These are phyloP conservation scores for Ochetophila trinervis DNA, from an alignment of 306 rosid species.

Conservation along the genomic window DNA sequence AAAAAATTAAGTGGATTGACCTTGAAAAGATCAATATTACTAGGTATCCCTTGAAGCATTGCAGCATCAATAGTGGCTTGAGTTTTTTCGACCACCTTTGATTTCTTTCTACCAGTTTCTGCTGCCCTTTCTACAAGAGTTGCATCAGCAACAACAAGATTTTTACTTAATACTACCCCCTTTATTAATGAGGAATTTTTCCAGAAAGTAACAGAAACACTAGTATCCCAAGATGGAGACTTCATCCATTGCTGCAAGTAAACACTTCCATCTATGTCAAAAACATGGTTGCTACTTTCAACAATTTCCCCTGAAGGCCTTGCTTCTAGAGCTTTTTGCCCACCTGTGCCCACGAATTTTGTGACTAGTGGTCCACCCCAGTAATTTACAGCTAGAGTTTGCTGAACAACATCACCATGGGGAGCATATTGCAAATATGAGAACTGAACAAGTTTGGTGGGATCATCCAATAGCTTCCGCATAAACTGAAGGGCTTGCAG, in stretches of 20 bases:
- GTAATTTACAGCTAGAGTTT: slow-evolving; percentile 77
- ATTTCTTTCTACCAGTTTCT: slow-evolving; percentile 51
- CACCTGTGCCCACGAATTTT: slow-evolving; percentile 41
- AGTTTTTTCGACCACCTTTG: slow-evolving; percentile 67
- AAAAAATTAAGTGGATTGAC: slow-evolving; percentile 37
- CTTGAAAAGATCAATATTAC: slow-evolving; percentile 97
- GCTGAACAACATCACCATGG: slow-evolving; percentile 67
- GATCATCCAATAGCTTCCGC: slow-evolving; percentile 82
- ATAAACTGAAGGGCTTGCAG: slow-evolving; percentile 81
- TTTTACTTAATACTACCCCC: slow-evolving; percentile 80
- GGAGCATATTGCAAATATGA: slow-evolving; percentile 71
- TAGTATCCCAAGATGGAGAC: slow-evolving; percentile 80
- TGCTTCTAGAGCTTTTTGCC: slow-evolving; percentile 31
- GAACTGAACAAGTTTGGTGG: slow-evolving; percentile 80
- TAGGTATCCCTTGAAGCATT: slow-evolving; percentile 86
- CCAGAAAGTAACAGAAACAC: slow-evolving; percentile 70
- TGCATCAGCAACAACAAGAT: slow-evolving; percentile 69
- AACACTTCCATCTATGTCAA: slow-evolving; percentile 89
- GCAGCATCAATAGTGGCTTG: slow-evolving; percentile 98
- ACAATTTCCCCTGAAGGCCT: slow-evolving; percentile 43
- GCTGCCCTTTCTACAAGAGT: slow-evolving; percentile 79
- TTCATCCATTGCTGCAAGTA: slow-evolving; percentile 84
- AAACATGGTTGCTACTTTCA: slow-evolving; percentile 55
- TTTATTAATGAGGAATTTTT: slow-evolving; percentile 55
- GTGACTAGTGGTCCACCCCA: slow-evolving; percentile 84